These are phyloP conservation scores for Globisporangium cederbergense DNA, from an alignment of 352 stramenopile genomes.

Conservation along the genomic window DNA sequence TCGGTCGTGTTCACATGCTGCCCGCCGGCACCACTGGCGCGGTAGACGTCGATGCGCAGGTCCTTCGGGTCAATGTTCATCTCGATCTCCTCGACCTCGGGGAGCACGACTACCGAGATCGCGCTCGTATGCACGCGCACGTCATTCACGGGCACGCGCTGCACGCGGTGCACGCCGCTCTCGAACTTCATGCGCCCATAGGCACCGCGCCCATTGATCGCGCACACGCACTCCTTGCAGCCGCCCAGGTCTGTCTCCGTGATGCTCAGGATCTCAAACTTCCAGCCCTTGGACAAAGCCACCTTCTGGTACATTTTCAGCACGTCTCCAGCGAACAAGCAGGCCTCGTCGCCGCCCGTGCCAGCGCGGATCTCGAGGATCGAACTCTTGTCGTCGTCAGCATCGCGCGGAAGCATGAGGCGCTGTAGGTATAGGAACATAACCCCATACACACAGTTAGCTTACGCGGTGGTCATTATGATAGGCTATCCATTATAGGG, in stretches of 20 bases:
- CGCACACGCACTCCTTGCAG: slow-evolving; percentile 79
- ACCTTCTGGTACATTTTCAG: slow-evolving; percentile 93
- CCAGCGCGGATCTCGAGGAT: slow-evolving; percentile 97
- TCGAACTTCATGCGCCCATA: slow-evolving; percentile 99
- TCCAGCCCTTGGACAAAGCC: slow-evolving; percentile 80
- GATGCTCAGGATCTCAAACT: slow-evolving; percentile 88
- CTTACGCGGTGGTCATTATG: neutral
- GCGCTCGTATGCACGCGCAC: slow-evolving; percentile 97
- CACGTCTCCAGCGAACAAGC: slow-evolving; percentile 93
- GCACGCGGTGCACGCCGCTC: slow-evolving; percentile 96
- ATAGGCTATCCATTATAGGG: neutral
- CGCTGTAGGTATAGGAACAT: slow-evolving; percentile 22
- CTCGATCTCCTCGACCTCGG: slow-evolving; percentile 85
- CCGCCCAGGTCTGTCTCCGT: slow-evolving; percentile 83
- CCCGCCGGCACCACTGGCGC: slow-evolving; percentile 93
- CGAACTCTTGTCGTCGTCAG: slow-evolving; percentile 94
- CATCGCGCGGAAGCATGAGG: slow-evolving; percentile 77
- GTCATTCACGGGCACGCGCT: slow-evolving; percentile 96
- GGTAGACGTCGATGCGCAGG: slow-evolving; percentile 97
- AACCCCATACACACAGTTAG: neutral
- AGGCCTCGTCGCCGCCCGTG: slow-evolving; percentile 96
- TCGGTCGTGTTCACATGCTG: slow-evolving; percentile 99
- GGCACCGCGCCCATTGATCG: slow-evolving; percentile 67
- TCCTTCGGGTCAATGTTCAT: slow-evolving; percentile 93
- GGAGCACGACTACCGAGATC: slow-evolving; percentile 97